Evolutionary conservation across 306 rosid genomes (phyloP), one percentile per base, ranked within the genome.

Genomic region (Quercus bicolor): DNA sequence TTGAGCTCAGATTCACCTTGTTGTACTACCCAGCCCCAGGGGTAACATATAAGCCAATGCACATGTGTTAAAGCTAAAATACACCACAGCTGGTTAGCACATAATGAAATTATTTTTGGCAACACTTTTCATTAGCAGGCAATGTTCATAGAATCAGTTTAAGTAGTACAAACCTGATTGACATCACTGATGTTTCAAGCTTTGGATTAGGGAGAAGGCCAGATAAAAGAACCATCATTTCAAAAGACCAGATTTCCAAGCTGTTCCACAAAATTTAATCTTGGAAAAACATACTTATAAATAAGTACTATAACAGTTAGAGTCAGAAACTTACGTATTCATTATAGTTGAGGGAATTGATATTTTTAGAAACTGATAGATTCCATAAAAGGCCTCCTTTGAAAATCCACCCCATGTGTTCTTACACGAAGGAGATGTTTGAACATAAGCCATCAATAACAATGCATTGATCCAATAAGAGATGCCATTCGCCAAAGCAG

Each of bases 351-450:
- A 86, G 11, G 89, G 89, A 74, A 86, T 75, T 3, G 89, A 71
- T 4, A 83, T 82, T 66, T 59, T 80, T 15, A 86, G 28, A 61
- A 86, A 83, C 55, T 74, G 45, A 13, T 75, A 73, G 51, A 86
- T 78, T 56, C 84, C 87, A 57, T 16, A 40, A 29, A 86, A 72
- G 14, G 89, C 89, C 48, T 86, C 89, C 10, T 33, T 62, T 10
- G 87, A 83, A 73, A 86, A 78, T 9, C 89, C 87, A 61, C 79
- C 75, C 89, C 89, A 86, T 37, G 85, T 86, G 55, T 33, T 23
- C 72, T 75, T 73, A 55, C 85, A 86, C 15, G 83, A 70, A 20
- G 89, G 85, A 57, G 89, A 71, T 12, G 75, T 56, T 68, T 81
- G 79, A 43, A 86, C 85, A 72, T 86, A 86, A 6, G 75, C 48